phyloP scores from a whole-genome alignment of 2,329 filamentous ascomycete species.

The Sporothrix phasma region DNA sequence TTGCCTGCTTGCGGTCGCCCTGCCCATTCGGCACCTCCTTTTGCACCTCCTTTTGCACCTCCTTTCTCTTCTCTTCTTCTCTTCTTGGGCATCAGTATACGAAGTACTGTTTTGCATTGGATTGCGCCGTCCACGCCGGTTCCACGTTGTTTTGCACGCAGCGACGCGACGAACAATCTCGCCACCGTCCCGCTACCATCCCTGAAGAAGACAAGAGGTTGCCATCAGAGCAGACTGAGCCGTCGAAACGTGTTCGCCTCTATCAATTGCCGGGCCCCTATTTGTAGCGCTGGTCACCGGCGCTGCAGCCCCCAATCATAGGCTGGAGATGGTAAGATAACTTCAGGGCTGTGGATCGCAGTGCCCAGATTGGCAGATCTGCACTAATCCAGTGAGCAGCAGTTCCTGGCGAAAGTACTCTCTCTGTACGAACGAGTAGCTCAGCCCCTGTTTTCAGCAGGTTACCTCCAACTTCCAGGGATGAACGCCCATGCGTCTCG shows the following conservation, averaged over 20 bases:
- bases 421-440: too few relatives aligned
- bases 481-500: too few relatives aligned
- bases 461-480: too few relatives aligned
- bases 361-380: background rate
- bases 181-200: background rate
- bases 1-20: background rate
- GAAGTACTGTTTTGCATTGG: background rate
- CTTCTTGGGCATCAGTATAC: too few relatives aligned
- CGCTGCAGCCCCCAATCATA: background rate
- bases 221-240: too few relatives aligned
- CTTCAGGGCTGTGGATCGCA: background rate
- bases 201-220: background rate
- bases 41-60: background rate
- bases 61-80: background rate
- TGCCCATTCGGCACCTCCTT: background rate
- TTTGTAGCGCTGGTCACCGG: background rate
- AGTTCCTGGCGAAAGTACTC: background rate
- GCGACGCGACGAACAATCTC: background rate
- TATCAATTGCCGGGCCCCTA: conserved; percentile 4
- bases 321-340: background rate
- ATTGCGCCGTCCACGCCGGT: background rate
- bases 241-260: background rate
- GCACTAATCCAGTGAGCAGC: background rate
- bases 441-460: background rate
- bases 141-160: background rate